These are phyloP conservation scores for Penicillium arizonense DNA, from an alignment of 495 filamentous ascomycete species.

Conservation along the genomic window DNA sequence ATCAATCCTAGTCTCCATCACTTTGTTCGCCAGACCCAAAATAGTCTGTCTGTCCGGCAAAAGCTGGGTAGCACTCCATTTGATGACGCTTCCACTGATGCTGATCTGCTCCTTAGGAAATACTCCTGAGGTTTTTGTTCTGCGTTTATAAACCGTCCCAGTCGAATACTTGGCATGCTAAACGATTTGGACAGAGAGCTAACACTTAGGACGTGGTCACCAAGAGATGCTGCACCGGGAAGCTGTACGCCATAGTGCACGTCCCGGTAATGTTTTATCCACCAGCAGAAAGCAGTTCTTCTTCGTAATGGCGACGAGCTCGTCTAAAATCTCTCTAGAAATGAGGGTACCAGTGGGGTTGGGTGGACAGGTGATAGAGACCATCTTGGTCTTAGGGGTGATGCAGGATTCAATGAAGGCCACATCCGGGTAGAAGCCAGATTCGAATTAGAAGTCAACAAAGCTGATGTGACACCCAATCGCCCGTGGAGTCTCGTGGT, in stretches of 20 bases:
- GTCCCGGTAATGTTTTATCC: neutral
- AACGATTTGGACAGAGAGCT: neutral
- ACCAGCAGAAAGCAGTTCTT: neutral
- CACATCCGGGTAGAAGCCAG: neutral
- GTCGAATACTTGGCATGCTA: neutral
- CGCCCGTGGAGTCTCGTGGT: neutral
- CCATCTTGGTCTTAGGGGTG: neutral
- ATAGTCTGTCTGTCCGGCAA: neutral
- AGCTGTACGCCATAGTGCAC: neutral
- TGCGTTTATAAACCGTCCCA: neutral
- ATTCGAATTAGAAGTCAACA: slow-evolving; percentile 24
- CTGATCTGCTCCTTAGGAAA: slow-evolving; percentile 4
- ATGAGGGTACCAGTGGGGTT: neutral
- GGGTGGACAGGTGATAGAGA: neutral
- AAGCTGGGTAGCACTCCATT: neutral
- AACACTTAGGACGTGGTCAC: neutral
- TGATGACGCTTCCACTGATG: slow-evolving; percentile 1
- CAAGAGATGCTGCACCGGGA: neutral
- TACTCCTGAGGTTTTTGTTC: neutral
- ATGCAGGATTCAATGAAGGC: neutral
- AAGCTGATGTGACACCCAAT: slow-evolving; percentile 16
- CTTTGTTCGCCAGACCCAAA: neutral
- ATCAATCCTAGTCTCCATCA: neutral
- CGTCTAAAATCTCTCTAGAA: neutral
- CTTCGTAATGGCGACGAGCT: neutral